These are phyloP conservation scores for Chlorella sorokiniana DNA, from an alignment of 139 green algal genomes.

Conservation along the genomic window DNA sequence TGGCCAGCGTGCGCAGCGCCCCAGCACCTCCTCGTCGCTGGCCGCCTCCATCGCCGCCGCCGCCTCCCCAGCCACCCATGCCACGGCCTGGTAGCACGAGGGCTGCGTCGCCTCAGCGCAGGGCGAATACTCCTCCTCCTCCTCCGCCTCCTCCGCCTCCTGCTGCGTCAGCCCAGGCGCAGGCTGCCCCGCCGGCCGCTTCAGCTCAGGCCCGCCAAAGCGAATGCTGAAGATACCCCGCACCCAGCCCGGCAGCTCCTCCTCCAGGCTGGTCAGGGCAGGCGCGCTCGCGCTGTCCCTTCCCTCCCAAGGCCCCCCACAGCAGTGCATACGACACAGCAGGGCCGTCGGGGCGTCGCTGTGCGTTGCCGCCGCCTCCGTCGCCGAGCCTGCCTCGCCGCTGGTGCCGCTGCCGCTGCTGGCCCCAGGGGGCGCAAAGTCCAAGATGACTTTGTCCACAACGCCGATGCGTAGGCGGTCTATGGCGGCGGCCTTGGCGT, in stretches of 20 bases:
- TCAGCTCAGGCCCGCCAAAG: constrained; percentile 40
- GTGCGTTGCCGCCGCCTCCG: neutral
- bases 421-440: neutral
- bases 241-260: neutral
- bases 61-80: constrained; percentile 18
- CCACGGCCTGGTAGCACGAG: neutral
- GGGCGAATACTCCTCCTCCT: neutral
- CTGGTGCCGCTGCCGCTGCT: neutral
- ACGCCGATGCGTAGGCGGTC: constrained; percentile 24
- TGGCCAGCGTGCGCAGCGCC: neutral
- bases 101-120: neutral
- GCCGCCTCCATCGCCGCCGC: constrained; percentile 16
- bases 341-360: neutral
- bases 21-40: constrained; percentile 21
- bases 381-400: neutral
- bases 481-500: constrained; percentile 29
- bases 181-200: neutral
- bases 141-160: neutral
- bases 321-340: constrained; percentile 37
- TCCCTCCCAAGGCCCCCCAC: constrained; percentile 20
- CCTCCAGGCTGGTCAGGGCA: neutral
- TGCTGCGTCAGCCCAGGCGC: neutral
- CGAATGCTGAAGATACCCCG: constrained; percentile 28
- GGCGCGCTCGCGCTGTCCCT: too few species aligned
- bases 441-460: constrained; percentile 43